Base-by-base conservation (phyloP, 495 filamentous ascomycete species). In the Xylaria grammica region DNA sequence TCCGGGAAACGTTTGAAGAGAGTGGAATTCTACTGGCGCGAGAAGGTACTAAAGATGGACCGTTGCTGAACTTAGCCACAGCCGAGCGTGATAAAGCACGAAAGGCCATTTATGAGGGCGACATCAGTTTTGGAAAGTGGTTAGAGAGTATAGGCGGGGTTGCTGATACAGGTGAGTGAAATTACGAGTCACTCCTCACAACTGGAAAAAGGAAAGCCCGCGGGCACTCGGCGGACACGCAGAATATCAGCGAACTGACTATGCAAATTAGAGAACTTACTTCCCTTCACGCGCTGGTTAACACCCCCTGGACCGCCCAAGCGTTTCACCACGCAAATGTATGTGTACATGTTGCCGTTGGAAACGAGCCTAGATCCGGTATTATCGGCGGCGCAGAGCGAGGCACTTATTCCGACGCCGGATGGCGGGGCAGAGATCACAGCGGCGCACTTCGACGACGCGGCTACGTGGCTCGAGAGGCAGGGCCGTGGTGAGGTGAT, bases 1-100 rank as follows among this genome's bases (percentile, higher is more conserved):
- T 98, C 57, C 82, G 94, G 3, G 94, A 98, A 78, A 90, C 92
- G 1, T 97, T 99, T 71, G 95, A 99, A 72, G 95, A 98, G 75
- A 93, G 90, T 66, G 95, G 95, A 0, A 91, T 98, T 44, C 76
- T 99, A 17, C 83, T 99, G 1, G 92, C 91, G 0, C 86, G 84
- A 48, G 77, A 71, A 34, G 81, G 72, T 0, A 72, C 74, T 45
- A 46, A 74, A 66, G 72, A 80, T 17, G 72, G 64, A 0, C 65
- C 55, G 0, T 64, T 89, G 71, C 68, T 92, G 22, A 79, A 86
- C 38, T 54, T 95, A n/a, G 63, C 78, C 6, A 82, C 89, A 20
- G 73, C 79, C 7, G 82, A 87, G 55, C 78, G 87, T 50, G 89
- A 94, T 44, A 71, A 81, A 45, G 92, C 88, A 0, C 80, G 95